Evolutionary conservation across 345 rosid genomes (phyloP).

Genomic region (Salix arbutifolia): DNA sequence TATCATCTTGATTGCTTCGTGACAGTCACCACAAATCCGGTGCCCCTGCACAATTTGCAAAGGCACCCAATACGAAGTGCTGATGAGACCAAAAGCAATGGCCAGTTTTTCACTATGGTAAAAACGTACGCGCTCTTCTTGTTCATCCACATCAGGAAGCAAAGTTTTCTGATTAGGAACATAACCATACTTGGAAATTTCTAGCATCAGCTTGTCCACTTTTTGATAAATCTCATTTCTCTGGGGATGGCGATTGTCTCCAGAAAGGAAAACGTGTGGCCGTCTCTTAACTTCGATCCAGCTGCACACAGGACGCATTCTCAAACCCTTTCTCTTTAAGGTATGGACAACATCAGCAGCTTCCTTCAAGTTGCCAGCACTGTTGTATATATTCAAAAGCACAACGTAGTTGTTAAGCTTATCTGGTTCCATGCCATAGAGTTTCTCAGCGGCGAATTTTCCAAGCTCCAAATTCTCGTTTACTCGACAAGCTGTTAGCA

Average conservation of each 20-base stretch:
- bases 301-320: constrained; percentile 67
- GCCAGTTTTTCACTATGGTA: constrained; percentile 87
- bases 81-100: constrained; percentile 69
- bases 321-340: constrained; percentile 66
- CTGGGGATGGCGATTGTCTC: constrained; percentile 53
- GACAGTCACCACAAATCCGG: constrained; percentile 74
- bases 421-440: constrained; percentile 76
- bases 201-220: constrained; percentile 56
- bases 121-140: constrained; percentile 32
- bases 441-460: constrained; percentile 68
- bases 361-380: constrained; percentile 60
- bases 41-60: constrained; percentile 82
- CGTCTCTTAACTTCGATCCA: constrained; percentile 69
- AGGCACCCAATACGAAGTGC: constrained; percentile 44
- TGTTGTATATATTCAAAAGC: constrained; percentile 67
- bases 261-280: constrained; percentile 54
- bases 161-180: constrained; percentile 37
- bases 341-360: constrained; percentile 62
- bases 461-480: constrained; percentile 74
- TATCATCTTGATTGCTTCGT: constrained; percentile 62
- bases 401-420: constrained; percentile 74
- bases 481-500: constrained; percentile 75
- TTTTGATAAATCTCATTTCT: constrained; percentile 53
- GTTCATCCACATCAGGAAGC: constrained; percentile 75
- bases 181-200: constrained; percentile 56